A percentile compares a stretch with the other conserved stretches of the same genome.
These are phyloP conservation scores for Cyberlindnera misumaiensis DNA, from an alignment of 805 yeast species.

Conservation along the genomic window DNA sequence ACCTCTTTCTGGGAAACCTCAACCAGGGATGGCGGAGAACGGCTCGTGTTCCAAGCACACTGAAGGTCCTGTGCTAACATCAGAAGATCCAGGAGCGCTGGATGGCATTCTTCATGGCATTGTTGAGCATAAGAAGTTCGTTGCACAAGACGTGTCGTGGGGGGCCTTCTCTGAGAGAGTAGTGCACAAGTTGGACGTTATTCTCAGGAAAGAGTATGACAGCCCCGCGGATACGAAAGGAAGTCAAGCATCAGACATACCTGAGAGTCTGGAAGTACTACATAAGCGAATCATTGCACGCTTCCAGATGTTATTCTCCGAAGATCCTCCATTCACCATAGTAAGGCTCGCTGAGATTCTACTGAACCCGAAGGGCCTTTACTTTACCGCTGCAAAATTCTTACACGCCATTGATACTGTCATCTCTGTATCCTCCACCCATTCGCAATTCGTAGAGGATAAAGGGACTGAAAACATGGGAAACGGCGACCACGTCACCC, in stretches of 20 bases:
- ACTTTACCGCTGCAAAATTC: conserved; percentile 33
- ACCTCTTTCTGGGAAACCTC: too few species aligned
- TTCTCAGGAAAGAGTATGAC: conserved; percentile 6
- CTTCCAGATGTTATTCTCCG: conserved; percentile 8
- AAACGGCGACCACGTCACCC: not conserved
- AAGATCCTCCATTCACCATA: conserved; percentile 40
- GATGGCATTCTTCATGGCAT: not conserved
- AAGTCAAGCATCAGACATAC: not conserved
- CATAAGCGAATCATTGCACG: conserved; percentile 4
- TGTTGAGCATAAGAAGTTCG: not conserved
- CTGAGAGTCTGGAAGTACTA: not conserved
- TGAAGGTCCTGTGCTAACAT: too few species aligned
- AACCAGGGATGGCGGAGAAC: too few species aligned
- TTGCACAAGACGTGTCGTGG: not conserved
- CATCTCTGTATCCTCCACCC: conserved; percentile 13
- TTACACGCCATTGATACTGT: conserved; percentile 33
- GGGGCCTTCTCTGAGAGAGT: not conserved
- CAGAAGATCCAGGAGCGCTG: not conserved
- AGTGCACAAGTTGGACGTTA: conserved; percentile 3
- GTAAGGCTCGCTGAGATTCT: conserved; percentile 41
- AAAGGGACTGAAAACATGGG: not conserved
- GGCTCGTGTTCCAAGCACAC: too few species aligned
- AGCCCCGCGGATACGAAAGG: not conserved
- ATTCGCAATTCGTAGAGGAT: conserved; percentile 6
- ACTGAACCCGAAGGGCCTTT: conserved; percentile 36